Evolutionary conservation across 2,329 filamentous ascomycete genomes (phyloP), one percentile per base, ranked within the genome.

Genomic region (Clarireedia homoeocarpa): DNA sequence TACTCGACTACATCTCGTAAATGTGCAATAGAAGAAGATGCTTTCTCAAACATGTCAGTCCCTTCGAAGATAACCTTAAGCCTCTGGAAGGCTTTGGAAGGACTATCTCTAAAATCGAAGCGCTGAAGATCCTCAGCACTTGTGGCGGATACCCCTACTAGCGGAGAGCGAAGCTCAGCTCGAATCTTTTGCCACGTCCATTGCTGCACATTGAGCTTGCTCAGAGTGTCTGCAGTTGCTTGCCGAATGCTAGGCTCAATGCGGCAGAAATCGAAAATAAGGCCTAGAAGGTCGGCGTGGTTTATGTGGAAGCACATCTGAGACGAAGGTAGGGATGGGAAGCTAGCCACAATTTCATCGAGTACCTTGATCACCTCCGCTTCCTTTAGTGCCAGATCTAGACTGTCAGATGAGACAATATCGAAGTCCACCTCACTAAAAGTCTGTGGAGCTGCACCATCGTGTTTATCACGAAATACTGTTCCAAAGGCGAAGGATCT

Each of bases 391-490:
- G 91, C 86, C 47, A 95, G 75, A 66, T 97, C 91, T 5, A 91
- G 72, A 1, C 86, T 86, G 63, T 91, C 85, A 46, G 83, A 81
- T 0, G 91, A 92, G n/a, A 96, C 81, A 58, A 99, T 91, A 71
- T 99, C 94, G 69, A 97, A 99, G 69, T 97, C 91, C 2, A 95
- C 91, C 68, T 97, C 94, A 9, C 89, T 87, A 68, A 89, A 87
- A 66, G 86, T 87, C 56, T 81, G 80, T 6, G 94, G 94, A 63
- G 95, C 88, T 2, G 89, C 88, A 6, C 89, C 91, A 55, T 84
- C 85, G 49, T 84, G 77, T 47, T 81, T 84, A 61, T 95, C 88
- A 42, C 94, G 83, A 68, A 90, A 97, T 1, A 97, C 91, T 36
- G 80, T 86, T 6, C 91, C 91, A 69, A 99, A 96, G 0, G 88